Base-by-base conservation (phyloP, 371 early-diverging fungal genomes). In the Astathelohania contejeani region DNA sequence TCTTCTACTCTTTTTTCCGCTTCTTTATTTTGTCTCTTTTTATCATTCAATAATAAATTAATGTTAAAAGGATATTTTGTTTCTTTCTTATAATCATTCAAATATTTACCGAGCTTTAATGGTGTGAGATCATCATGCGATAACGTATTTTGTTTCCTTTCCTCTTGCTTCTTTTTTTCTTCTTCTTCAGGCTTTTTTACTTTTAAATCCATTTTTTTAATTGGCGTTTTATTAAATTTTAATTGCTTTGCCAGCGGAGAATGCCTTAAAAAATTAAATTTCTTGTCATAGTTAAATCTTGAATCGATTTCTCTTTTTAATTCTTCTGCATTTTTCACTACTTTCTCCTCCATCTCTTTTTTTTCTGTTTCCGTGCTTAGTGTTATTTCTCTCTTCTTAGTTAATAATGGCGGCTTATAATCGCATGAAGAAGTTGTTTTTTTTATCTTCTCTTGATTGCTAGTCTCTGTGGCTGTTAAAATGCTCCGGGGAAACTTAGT, bases 41-140 rank as follows among this genome's bases (percentile, higher is more conserved):
- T n/a, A n/a, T n/a, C n/a, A n/a, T n/a, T n/a, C n/a, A n/a, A n/a
- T n/a, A n/a, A n/a, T n/a, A n/a, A n/a, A n/a, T n/a, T n/a, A n/a
- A n/a, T n/a, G n/a, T n/a, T n/a, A n/a, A n/a, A n/a, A n/a, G n/a
- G n/a, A n/a, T n/a, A n/a, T n/a, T n/a, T n/a, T n/a, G n/a, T n/a
- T n/a, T 47, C 32, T 19, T 49, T 50, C 26, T 56, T 2, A 52
- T 62, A 62, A 25, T 52, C 50, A 40, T 3, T 40, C 19, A 62
- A 40, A 53, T 55, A 62, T 46, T 25, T 54, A 39, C 55, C 62
- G n/a, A 62, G 35, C 26, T 47, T 49, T 27, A 32, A 40, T 25
- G 62, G 62, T n/a, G 62, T 62, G 0, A 62, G 47, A 20, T 62
- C 62, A 35, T 62, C 62, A 22, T 55, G 47, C 6, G n/a, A n/a